Evolutionary conservation across 768 basidiomycete species (phyloP).

Genomic region (Naganishia vaughanmartiniae): DNA sequence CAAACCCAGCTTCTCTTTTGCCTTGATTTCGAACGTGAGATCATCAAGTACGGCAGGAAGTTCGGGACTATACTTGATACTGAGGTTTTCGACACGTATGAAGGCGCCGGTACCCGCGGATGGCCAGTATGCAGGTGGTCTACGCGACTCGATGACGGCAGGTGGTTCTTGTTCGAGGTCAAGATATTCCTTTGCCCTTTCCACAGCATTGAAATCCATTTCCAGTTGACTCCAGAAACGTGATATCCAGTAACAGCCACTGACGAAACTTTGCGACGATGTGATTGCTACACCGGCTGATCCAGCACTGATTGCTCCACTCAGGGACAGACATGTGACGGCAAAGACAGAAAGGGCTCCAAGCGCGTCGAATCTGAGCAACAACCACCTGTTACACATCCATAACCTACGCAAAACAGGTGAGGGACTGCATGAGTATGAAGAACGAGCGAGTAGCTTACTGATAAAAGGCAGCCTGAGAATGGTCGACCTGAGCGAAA

Average conservation of each 20-base stretch:
- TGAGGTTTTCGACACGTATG: conserved; percentile 69
- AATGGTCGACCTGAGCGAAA: conserved; percentile 59
- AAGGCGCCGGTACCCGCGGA: conserved; percentile 64
- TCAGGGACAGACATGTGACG: conserved; percentile 73
- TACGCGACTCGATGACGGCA: conserved; percentile 66
- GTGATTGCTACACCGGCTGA: conserved; percentile 65
- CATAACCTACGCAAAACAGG: conserved; percentile 59
- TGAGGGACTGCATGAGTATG: background rate
- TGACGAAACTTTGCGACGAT: conserved; percentile 66
- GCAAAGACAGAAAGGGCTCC: conserved; percentile 64
- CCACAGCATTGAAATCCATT: conserved; percentile 64
- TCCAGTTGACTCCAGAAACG: conserved; percentile 51
- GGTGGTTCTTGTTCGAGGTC: conserved; percentile 84
- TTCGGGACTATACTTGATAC: conserved; percentile 78
- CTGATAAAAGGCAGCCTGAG: conserved; percentile 67
- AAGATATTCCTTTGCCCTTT: conserved; percentile 87
- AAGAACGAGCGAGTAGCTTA: conserved; percentile 56
- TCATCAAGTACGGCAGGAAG: conserved; percentile 74
- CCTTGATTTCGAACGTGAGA: conserved; percentile 69
- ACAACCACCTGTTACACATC: conserved; percentile 85
- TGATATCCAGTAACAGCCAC: conserved; percentile 49
- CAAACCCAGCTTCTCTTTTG: conserved; percentile 72
- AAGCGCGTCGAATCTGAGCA: conserved; percentile 76
- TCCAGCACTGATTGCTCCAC: conserved; percentile 56
- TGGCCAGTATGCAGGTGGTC: conserved; percentile 91